A percentile compares a stretch with the other conserved stretches of the same genome.
Conservation (phyloP, 1,284 basidiomycete genomes). For the Vanrija pseudolonga region DNA sequence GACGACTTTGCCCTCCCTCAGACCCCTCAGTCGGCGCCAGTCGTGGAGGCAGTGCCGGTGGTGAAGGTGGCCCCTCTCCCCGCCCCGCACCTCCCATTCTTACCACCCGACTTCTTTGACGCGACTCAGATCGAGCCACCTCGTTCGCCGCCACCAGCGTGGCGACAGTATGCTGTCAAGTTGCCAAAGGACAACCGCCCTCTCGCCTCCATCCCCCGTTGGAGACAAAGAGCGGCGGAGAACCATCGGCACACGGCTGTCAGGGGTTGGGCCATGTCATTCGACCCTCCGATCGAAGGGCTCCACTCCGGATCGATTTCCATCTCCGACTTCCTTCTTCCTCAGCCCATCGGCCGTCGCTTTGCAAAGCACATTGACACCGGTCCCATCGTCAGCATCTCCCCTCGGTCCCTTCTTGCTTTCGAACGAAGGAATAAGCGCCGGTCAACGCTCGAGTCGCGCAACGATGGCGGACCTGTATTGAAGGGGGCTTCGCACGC, state of each 20-base stretch:
- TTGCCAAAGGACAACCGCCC: constrained; percentile 54
- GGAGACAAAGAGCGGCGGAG: constrained; percentile 18
- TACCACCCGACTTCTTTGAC: constrained; percentile 34
- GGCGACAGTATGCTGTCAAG: constrained; percentile 58
- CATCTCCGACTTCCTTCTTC: constrained; percentile 64
- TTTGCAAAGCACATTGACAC: constrained; percentile 25
- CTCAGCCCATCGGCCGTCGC: constrained; percentile 28
- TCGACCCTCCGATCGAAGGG: constrained; percentile 67
- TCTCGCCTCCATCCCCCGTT: constrained; percentile 20
- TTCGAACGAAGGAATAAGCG: constrained; percentile 37
- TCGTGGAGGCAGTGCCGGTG: background rate
- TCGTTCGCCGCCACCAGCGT: constrained; percentile 51
- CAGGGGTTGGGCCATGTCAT: constrained; percentile 67
- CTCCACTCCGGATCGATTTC: constrained; percentile 62
- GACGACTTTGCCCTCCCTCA: background rate
- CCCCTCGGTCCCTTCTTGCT: constrained; percentile 27
- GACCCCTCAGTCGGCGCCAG: background rate
- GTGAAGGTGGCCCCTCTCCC: background rate
- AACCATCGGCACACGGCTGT: constrained; percentile 34
- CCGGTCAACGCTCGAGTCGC: constrained; percentile 1
- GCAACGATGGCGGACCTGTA: background rate
- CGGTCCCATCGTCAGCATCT: constrained; percentile 36
- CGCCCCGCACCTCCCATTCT: constrained; percentile 3
- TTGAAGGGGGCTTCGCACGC: too few species aligned
- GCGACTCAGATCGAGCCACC: constrained; percentile 40